phyloP scores from a whole-genome alignment of 2,329 filamentous ascomycete genomes.

The Zymoseptoria passerinii region DNA sequence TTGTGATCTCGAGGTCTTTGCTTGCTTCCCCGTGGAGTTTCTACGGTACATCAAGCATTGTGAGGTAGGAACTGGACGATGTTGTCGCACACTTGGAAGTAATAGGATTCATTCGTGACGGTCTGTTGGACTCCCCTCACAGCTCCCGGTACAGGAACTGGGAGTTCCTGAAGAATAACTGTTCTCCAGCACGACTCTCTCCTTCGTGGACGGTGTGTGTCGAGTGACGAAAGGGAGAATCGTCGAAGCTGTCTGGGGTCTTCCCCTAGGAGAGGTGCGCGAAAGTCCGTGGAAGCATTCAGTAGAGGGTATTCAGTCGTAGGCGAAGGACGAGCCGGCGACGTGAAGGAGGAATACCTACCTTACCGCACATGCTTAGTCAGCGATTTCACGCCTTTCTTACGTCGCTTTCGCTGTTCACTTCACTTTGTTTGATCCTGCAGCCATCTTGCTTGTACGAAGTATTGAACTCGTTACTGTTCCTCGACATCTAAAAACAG shows the following conservation, averaged over 20 bases:
- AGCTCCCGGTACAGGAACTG: conserved; percentile 16
- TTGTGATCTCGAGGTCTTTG: background rate
- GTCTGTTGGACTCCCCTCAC: background rate
- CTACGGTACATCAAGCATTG: too few relatives aligned
- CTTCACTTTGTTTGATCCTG: too few relatives aligned
- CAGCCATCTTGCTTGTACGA: too few relatives aligned
- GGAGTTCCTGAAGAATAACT: conserved; percentile 25
- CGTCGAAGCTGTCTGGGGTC: conserved; percentile 30
- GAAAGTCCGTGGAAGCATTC: background rate
- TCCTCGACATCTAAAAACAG: too few relatives aligned
- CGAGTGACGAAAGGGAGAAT: conserved; percentile 15
- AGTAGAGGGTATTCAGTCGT: background rate
- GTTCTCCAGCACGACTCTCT: conserved; percentile 23
- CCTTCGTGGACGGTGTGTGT: conserved; percentile 23
- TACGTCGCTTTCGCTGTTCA: too few relatives aligned
- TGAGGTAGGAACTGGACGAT: too few relatives aligned
- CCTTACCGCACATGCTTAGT: too few relatives aligned
- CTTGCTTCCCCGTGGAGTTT: background rate
- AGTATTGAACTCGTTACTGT: too few relatives aligned
- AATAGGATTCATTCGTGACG: too few relatives aligned
- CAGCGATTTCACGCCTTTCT: too few relatives aligned
- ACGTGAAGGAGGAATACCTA: background rate
- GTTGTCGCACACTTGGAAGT: too few relatives aligned
- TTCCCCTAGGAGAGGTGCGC: conserved; percentile 15
- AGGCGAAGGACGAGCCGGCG: background rate